phyloP scores from a whole-genome alignment of 2,329 filamentous ascomycete genomes.

The Coniella vitis region DNA sequence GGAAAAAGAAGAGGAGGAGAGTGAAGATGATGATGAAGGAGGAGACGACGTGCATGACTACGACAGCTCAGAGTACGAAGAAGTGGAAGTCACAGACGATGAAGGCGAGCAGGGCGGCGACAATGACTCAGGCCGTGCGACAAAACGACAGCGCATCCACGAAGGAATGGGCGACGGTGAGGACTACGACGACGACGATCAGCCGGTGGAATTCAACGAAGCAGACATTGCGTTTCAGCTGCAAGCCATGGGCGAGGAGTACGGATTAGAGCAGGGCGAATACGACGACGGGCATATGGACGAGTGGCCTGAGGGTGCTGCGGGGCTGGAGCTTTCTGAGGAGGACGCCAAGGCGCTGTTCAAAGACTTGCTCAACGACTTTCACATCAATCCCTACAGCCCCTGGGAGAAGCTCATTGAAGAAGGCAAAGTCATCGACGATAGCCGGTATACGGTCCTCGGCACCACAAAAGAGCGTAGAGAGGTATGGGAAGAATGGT shows the following conservation, averaged over 20 bases:
- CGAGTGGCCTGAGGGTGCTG: constrained; percentile 63
- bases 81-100: constrained; percentile 61
- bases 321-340: constrained; percentile 63
- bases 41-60: constrained; percentile 34
- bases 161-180: constrained; percentile 18
- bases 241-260: constrained; percentile 81
- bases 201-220: constrained; percentile 75
- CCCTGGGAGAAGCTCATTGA: constrained; percentile 89
- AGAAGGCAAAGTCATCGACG: constrained; percentile 73
- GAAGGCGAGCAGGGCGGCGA: constrained; percentile 45
- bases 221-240: constrained; percentile 92
- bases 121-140: constrained; percentile 28
- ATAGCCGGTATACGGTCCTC: constrained; percentile 79
- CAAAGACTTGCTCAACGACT: constrained; percentile 79
- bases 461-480: constrained; percentile 73
- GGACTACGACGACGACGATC: constrained; percentile 32
- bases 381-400: constrained; percentile 75
- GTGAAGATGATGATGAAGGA: constrained; percentile 29
- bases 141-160: constrained; percentile 40
- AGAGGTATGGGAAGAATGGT: constrained; percentile 82
- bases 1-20: constrained; percentile 27
- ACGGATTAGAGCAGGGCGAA: constrained; percentile 69
- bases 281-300: constrained; percentile 60
- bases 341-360: constrained; percentile 74
- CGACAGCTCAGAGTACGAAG: constrained; percentile 70